Evolutionary conservation across 768 basidiomycete species (phyloP).

Genomic region (Krasilnikovozyma curviuscula): DNA sequence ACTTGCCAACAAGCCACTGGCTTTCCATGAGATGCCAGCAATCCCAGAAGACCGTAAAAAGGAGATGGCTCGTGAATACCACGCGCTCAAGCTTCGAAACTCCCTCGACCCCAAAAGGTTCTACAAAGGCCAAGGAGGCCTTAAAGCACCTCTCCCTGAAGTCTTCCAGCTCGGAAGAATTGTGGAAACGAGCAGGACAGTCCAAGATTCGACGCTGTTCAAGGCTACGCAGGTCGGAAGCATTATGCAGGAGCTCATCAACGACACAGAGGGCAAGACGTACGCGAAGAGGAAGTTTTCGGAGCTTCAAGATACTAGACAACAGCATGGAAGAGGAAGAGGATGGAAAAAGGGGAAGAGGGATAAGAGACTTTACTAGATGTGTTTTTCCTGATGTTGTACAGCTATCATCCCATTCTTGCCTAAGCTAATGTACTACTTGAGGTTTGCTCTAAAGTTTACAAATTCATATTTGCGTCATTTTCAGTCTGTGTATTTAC

Average conservation of each 20-base stretch:
- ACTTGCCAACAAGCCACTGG: conserved; percentile 1
- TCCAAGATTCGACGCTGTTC: conserved; percentile 3
- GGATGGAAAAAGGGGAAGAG: conserved; percentile 40
- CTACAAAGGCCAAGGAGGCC: conserved; percentile 34
- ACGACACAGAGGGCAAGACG: conserved; percentile 63
- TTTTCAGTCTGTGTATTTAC: too few relatives aligned
- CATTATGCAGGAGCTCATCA: conserved; percentile 70
- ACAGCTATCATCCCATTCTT: too few relatives aligned
- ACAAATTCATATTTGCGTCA: too few relatives aligned
- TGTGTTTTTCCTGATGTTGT: too few relatives aligned
- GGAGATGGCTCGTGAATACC: conserved; percentile 60
- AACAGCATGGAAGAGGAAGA: conserved; percentile 50
- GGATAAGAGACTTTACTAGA: too few relatives aligned
- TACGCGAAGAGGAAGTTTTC: conserved; percentile 86
- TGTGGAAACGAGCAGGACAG: neutral
- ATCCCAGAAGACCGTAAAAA: conserved; percentile 10
- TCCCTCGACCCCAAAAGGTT: conserved; percentile 83
- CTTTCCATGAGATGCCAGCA: conserved; percentile 6
- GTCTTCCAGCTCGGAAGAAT: conserved; percentile 56
- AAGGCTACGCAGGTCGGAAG: conserved; percentile 35
- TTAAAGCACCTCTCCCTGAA: conserved; percentile 49
- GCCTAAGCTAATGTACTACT: too few relatives aligned
- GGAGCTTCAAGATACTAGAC: conserved; percentile 49
- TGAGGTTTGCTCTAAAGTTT: too few relatives aligned
- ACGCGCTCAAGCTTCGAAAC: conserved; percentile 66